Evolutionary conservation across 1,139 yeast species (phyloP).

Genomic region (Meyerozyma guilliermondii): DNA sequence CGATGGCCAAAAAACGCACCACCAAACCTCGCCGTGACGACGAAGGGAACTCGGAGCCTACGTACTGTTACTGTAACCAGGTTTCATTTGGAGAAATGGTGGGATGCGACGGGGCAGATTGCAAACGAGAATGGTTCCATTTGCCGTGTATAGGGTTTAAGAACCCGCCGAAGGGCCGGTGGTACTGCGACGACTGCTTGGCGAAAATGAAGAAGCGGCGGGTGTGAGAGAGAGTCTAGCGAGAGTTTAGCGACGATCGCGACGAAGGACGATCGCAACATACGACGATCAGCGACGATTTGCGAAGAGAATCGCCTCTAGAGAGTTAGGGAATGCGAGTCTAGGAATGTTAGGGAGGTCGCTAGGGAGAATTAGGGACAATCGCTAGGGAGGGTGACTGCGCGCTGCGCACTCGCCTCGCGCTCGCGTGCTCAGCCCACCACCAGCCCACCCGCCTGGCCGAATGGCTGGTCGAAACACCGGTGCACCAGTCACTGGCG

Average conservation of each 20-base stretch:
- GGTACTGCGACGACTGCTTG: conserved; percentile 93
- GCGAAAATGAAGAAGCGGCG: conserved; percentile 30
- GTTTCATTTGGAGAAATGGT: conserved; percentile 99
- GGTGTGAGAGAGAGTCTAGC: background rate
- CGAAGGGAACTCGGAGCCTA: conserved; percentile 49
- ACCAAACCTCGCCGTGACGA: conserved; percentile 25
- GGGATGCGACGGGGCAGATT: conserved; percentile 93
- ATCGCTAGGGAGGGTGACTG: too few species aligned
- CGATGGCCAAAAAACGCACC: conserved; percentile 20
- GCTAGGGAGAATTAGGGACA: too few species aligned
- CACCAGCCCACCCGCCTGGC: too few species aligned
- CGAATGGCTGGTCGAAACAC: background rate
- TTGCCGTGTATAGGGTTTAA: conserved; percentile 90
- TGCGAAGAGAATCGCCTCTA: too few species aligned
- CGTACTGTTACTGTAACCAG: conserved; percentile 93
- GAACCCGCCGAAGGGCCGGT: conserved; percentile 90
- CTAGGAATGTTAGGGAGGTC: too few species aligned
- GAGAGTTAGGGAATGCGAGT: too few species aligned
- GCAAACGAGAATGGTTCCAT: conserved; percentile 96
- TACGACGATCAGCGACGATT: too few species aligned
- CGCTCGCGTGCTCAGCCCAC: background rate
- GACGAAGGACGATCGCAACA: too few species aligned
- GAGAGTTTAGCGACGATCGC: too few species aligned
- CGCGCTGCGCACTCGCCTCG: too few species aligned
- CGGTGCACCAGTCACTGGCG: background rate